Evolutionary conservation across 805 yeast genomes (phyloP), one percentile per base, ranked within the genome.

Genomic region (Kuraishia capsulata): DNA sequence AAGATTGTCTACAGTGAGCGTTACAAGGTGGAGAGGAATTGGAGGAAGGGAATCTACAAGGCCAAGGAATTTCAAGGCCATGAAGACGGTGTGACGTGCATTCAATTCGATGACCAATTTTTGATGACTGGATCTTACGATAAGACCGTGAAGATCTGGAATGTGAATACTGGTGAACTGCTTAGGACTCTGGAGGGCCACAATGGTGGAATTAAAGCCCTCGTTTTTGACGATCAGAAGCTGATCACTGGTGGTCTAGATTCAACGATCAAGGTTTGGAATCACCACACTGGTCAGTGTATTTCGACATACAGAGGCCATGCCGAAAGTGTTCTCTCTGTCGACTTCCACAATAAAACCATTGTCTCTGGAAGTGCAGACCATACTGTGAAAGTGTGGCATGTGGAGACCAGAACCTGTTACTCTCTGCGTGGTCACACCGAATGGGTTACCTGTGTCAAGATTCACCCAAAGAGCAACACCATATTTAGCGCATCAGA

Each of bases 351-450:
- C 45, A 71, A 75, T 45, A 86, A 85, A 51, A 68, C 86, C 23
- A 88, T 92, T 52, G 97, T 88, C 1, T 80, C 92, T 8, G 98
- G 97, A 0, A 80, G 94, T 26, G 95, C 96, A 0, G 98, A 92
- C 61, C 73, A 76, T 44, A 87, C 95, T 0, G 82, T 92, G 39
- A 87, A 88, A 57, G 89, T 92, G 11, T 92, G 98, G 98, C 94
- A 92, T 56, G 95, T 92, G 34, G 95, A 85, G 54, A 77, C 88
- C 5, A 71, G 96, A 61, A 84, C 95, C 1, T 92, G 97, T 54
- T 86, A 82, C 59, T 88, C 97, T 0, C 67, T 92, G 42, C 69
- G 96, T 31, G 98, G 98, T 5, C 98, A 92, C 56, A 73, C 82
- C 0, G 97, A 85, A 48, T 81, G 94, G 78, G 96, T 92, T 16